A percentile compares a stretch with the other conserved stretches of the same genome.
Conservation (phyloP, 1,284 basidiomycete genomes). For the Trichosporon coremiiforme region DNA sequence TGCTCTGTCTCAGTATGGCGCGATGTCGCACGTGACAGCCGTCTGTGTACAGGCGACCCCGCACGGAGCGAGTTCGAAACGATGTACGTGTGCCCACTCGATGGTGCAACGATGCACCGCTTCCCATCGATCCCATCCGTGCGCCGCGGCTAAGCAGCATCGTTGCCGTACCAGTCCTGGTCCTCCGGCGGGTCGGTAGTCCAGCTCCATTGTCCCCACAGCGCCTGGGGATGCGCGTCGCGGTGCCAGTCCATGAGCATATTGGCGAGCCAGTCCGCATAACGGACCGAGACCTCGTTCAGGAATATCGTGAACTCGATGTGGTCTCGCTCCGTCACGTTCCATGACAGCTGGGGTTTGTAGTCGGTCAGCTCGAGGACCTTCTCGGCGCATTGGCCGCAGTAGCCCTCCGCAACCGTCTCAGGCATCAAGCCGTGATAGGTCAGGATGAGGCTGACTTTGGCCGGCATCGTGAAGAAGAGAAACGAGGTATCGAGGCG, state of each 20-base stretch:
- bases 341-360: not conserved
- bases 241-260: conserved; percentile 17
- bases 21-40: too few species aligned
- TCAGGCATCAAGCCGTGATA: conserved; percentile 8
- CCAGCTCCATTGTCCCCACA: conserved; percentile 9
- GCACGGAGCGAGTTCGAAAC: too few species aligned
- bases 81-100: too few species aligned
- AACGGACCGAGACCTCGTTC: conserved; percentile 13
- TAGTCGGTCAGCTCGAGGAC: conserved; percentile 11
- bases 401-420: not conserved
- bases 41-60: too few species aligned
- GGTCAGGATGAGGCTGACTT: conserved; percentile 11
- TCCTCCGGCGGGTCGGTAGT: conserved; percentile 5
- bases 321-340: not conserved
- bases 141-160: not conserved
- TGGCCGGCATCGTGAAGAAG: not conserved
- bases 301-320: conserved; percentile 1
- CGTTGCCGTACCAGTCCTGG: conserved; percentile 5
- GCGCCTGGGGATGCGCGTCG: not conserved
- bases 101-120: too few species aligned
- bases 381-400: not conserved
- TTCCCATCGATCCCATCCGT: too few species aligned
- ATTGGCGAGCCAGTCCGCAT: conserved; percentile 10
- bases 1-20: too few species aligned
- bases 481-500: not conserved